Evolutionary conservation across 1,139 yeast genomes (phyloP).

Genomic region (Yamadazyma atmosphaerica): DNA sequence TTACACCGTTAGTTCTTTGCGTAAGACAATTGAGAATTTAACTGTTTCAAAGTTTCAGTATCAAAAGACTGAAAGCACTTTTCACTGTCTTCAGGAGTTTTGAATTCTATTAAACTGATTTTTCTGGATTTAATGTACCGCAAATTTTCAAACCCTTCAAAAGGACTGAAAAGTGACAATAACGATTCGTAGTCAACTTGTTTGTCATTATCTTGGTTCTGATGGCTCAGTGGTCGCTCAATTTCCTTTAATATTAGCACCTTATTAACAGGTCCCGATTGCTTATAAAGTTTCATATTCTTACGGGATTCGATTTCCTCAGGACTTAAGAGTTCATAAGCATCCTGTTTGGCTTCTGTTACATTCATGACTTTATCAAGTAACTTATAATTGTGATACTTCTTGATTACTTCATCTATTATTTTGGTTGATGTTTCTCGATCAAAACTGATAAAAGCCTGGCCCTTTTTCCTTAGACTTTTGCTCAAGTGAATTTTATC

Average conservation of each 20-base stretch:
- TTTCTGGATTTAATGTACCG: conserved; percentile 66
- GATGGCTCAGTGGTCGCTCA: background rate
- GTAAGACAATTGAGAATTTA: conserved; percentile 9
- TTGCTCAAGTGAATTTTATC: conserved; percentile 59
- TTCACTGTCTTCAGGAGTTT: conserved; percentile 39
- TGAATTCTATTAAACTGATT: conserved; percentile 83
- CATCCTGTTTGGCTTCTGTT: conserved; percentile 11
- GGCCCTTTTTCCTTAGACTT: conserved; percentile 71
- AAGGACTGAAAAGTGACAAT: conserved; percentile 44
- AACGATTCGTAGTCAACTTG: conserved; percentile 21
- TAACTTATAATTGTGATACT: conserved; percentile 24
- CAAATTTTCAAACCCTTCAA: conserved; percentile 61
- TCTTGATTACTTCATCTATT: conserved; percentile 46
- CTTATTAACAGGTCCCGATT: conserved; percentile 36
- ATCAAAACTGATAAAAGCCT: conserved; percentile 70
- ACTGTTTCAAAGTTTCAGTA: conserved; percentile 3
- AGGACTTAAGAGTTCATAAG: conserved; percentile 13
- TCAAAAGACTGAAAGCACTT: conserved; percentile 16
- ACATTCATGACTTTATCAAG: conserved; percentile 13
- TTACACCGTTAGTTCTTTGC: conserved; percentile 10
- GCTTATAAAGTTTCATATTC: conserved; percentile 21
- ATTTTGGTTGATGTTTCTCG: conserved; percentile 35
- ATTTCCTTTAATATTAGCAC: conserved; percentile 63
- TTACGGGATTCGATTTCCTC: conserved; percentile 8
- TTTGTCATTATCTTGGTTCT: background rate